Percentiles rank a stretch among this genome's conserved stretches.
Evolutionary conservation across 371 early-diverging fungal species (phyloP).

Genomic region (Nosema muscidifuracis): DNA sequence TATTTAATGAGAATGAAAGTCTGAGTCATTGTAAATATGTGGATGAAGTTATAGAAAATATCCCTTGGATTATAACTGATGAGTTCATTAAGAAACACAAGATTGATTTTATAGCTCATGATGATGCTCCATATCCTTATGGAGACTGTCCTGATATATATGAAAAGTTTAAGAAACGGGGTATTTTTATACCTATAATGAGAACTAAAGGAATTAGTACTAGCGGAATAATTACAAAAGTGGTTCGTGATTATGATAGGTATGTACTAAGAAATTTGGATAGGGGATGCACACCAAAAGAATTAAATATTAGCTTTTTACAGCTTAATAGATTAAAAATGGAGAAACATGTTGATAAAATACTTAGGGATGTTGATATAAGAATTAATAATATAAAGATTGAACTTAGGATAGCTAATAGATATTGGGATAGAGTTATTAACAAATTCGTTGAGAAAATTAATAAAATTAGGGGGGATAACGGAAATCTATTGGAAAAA

Average conservation of each 20-base stretch:
- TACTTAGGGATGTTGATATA: slow-evolving; percentile 18
- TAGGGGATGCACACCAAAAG: slow-evolving; percentile 77
- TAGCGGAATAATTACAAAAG: slow-evolving; percentile 81
- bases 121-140: slow-evolving; percentile 79
- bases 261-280: slow-evolving; percentile 81
- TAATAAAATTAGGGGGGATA: neutral
- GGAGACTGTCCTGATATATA: slow-evolving; percentile 76
- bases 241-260: slow-evolving; percentile 82
- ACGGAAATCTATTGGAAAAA: neutral
- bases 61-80: slow-evolving; percentile 78
- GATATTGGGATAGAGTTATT: slow-evolving; percentile 45
- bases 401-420: slow-evolving; percentile 28
- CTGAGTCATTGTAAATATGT: slow-evolving; percentile 87
- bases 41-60: slow-evolving; percentile 76
- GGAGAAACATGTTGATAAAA: slow-evolving; percentile 35
- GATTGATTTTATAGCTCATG: slow-evolving; percentile 94
- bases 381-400: slow-evolving; percentile 42
- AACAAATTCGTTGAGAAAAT: slow-evolving; percentile 11
- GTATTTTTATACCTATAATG: slow-evolving; percentile 76
- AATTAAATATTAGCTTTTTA: slow-evolving; percentile 69
- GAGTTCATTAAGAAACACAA: slow-evolving; percentile 76
- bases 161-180: slow-evolving; percentile 75
- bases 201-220: slow-evolving; percentile 87
- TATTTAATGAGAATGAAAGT: slow-evolving; percentile 74
- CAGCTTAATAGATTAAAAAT: slow-evolving; percentile 47